A percentile compares a stretch with the other conserved stretches of the same genome.
phyloP scores from a whole-genome alignment of 441 rosid genomes.

The Mallotus repandus region DNA sequence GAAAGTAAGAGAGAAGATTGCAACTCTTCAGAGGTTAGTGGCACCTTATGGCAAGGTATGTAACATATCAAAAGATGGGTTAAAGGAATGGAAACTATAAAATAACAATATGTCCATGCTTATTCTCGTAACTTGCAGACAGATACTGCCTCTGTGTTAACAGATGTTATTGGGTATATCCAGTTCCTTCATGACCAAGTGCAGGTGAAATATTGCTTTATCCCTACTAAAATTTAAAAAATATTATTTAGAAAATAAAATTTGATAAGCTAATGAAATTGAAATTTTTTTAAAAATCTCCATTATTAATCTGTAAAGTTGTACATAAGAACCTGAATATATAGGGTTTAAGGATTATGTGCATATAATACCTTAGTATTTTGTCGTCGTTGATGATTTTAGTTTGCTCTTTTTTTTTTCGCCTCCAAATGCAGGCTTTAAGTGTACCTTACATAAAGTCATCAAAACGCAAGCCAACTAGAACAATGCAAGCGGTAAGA shows the following conservation, averaged over 20 bases:
- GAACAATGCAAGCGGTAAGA: constrained; percentile 28
- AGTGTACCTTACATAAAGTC: constrained; percentile 42
- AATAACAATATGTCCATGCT: constrained; percentile 16
- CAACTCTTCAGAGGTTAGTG: constrained; percentile 56
- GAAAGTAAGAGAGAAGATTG: constrained; percentile 55
- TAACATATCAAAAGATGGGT: neutral
- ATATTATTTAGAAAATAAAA: too few species aligned
- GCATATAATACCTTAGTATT: too few species aligned
- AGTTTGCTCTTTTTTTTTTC: too few species aligned
- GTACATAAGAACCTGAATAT: too few species aligned
- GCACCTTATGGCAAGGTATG: constrained; percentile 64
- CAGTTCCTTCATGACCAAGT: constrained; percentile 54
- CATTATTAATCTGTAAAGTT: too few species aligned
- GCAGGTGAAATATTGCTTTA: constrained; percentile 18
- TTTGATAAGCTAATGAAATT: too few species aligned
- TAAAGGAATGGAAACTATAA: neutral
- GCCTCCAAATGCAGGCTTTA: constrained; percentile 32
- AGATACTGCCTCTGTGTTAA: constrained; percentile 65
- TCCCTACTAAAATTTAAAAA: too few species aligned
- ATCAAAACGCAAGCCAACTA: constrained; percentile 21
- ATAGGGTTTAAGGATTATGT: too few species aligned
- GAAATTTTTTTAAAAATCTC: too few species aligned
- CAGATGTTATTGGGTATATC: constrained; percentile 58
- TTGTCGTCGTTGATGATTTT: too few species aligned
- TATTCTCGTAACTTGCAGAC: constrained; percentile 38